A percentile compares a stretch with the other conserved stretches of the same genome.
Conservation (phyloP, 192 early-diverging fungal genomes). For the Dimargaris verticillata region DNA sequence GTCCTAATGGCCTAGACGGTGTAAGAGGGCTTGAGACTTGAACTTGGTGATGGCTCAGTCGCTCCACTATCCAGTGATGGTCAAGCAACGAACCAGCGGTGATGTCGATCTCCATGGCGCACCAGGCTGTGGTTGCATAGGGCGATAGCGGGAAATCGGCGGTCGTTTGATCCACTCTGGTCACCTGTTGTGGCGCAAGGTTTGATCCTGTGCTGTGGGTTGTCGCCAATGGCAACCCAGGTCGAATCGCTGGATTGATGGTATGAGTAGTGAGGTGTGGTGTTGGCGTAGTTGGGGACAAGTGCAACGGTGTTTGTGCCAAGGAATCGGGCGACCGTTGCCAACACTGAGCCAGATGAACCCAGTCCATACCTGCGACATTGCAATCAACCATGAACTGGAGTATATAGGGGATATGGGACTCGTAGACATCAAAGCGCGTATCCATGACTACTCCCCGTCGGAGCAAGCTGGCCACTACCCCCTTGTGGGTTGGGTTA, state of each 20-base stretch:
- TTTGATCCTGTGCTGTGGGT: too few species aligned
- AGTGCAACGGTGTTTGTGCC: background rate
- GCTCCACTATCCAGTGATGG: background rate
- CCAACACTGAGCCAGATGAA: slow-evolving; percentile 34
- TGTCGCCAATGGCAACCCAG: too few species aligned
- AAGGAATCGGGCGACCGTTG: slow-evolving; percentile 15
- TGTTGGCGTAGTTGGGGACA: background rate
- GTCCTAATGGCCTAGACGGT: too few species aligned
- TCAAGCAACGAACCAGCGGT: background rate
- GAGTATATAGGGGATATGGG: slow-evolving; percentile 62
- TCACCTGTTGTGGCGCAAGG: too few species aligned
- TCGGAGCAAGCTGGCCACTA: slow-evolving; percentile 45
- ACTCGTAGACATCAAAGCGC: slow-evolving; percentile 54
- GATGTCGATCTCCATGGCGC: background rate
- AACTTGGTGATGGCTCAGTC: background rate
- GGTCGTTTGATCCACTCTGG: too few species aligned
- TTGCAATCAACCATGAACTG: slow-evolving; percentile 83
- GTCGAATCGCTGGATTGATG: too few species aligned
- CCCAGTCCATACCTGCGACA: slow-evolving; percentile 72
- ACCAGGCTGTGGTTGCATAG: background rate
- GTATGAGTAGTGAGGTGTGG: too few species aligned
- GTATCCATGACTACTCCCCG: slow-evolving; percentile 56
- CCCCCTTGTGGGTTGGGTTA: slow-evolving; percentile 38
- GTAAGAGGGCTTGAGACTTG: background rate
- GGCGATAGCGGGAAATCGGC: too few species aligned